Evolutionary conservation across 2,329 filamentous ascomycete genomes (phyloP).

Genomic region (Sporothrix schenckii): DNA sequence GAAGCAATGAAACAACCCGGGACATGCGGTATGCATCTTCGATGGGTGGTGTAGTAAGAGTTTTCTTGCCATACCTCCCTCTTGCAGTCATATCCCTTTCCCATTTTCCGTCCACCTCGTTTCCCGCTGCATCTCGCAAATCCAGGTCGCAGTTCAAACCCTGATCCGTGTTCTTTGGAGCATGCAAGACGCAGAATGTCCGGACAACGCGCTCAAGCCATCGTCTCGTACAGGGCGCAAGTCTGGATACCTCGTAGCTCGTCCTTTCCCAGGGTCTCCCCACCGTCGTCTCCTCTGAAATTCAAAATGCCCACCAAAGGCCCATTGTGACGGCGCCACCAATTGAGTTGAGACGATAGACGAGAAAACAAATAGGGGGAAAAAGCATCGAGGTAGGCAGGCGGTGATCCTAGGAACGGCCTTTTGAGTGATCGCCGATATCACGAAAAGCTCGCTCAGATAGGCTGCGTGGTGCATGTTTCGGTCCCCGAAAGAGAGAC

Average conservation of each 20-base stretch:
- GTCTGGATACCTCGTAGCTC: not conserved
- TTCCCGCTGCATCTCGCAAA: not conserved
- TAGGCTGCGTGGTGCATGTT: not conserved
- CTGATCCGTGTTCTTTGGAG: conserved; percentile 4
- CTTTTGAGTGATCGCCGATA: not conserved
- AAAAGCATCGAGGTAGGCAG: not conserved
- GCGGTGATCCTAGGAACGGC: not conserved
- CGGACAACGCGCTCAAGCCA: not conserved
- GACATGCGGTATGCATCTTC: not conserved
- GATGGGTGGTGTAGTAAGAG: not conserved
- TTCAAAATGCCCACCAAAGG: not conserved
- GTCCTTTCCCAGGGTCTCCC: not conserved
- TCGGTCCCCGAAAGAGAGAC: not conserved
- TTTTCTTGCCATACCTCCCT: conserved; percentile 2
- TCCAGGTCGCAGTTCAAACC: not conserved
- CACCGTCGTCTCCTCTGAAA: not conserved
- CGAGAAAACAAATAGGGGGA: not conserved
- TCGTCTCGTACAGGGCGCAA: too few relatives aligned
- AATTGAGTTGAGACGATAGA: not conserved
- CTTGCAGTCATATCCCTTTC: not conserved
- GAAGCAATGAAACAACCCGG: not conserved
- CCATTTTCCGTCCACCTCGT: not conserved
- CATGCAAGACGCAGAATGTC: conserved; percentile 7
- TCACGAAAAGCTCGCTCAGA: not conserved
- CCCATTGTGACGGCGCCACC: not conserved